These are phyloP conservation scores for Lactarius hengduanensis DNA, from an alignment of 768 basidiomycete genomes.

Conservation along the genomic window DNA sequence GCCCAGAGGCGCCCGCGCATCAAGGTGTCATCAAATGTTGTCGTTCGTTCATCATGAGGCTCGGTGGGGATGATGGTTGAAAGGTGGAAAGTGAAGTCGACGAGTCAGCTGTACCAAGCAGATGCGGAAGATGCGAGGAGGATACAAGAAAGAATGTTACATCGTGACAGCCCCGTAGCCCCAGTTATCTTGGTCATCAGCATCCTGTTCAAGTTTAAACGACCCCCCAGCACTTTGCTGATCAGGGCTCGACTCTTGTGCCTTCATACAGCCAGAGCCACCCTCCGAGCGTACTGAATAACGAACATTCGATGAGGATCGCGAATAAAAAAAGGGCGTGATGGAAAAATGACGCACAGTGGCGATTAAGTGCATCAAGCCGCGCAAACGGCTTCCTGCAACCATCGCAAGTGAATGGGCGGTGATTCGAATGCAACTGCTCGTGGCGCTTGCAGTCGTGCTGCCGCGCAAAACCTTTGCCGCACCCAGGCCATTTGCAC, in stretches of 20 bases:
- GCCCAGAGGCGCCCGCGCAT: conserved; percentile 1
- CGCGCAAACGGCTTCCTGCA: conserved; percentile 92
- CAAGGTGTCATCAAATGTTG: conserved; percentile 8
- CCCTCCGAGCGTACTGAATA: conserved; percentile 72
- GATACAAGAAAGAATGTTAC: not conserved
- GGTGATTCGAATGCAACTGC: conserved; percentile 87
- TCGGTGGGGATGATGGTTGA: not conserved
- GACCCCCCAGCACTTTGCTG: conserved; percentile 13
- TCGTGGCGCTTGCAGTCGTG: conserved; percentile 98
- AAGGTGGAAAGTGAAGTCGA: not conserved
- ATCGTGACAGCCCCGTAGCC: not conserved
- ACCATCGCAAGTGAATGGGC: conserved; percentile 91
- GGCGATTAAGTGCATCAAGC: conserved; percentile 92
- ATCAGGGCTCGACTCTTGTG: conserved; percentile 35
- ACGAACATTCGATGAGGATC: conserved; percentile 3
- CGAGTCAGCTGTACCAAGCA: not conserved
- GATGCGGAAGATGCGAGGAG: not conserved
- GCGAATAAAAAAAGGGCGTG: not conserved
- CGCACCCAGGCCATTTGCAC: conserved; percentile 93
- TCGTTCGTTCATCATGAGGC: not conserved
- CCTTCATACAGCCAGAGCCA: conserved; percentile 67
- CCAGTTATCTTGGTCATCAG: conserved; percentile 14
- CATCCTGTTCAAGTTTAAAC: conserved; percentile 13
- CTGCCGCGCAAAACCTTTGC: conserved; percentile 90
- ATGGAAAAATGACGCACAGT: conserved; percentile 51